Percentiles rank a stretch among this genome's conserved stretches.
Conservation (phyloP, 2,329 filamentous ascomycete species). For the Mycogone perniciosa region DNA sequence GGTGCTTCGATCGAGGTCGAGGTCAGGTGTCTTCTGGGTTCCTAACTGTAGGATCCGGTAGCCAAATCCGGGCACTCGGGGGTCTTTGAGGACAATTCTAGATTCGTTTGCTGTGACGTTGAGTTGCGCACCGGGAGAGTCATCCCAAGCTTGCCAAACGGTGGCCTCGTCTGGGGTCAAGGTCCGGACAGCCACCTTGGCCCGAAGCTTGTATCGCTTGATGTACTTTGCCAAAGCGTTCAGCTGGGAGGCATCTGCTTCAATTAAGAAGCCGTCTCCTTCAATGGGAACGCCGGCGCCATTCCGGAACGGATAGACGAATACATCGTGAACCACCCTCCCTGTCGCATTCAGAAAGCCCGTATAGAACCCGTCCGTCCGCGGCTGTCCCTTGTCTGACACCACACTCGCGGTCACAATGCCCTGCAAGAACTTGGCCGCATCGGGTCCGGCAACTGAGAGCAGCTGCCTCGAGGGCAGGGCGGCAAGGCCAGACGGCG, state of each 20-base stretch:
- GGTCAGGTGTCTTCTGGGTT: slow-evolving; percentile 24
- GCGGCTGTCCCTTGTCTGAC: slow-evolving; percentile 29
- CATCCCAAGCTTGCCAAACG: slow-evolving; percentile 72
- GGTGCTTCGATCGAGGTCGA: slow-evolving; percentile 41
- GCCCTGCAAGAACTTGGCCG: slow-evolving; percentile 80
- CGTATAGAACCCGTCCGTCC: slow-evolving; percentile 59
- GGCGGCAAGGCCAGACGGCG: slow-evolving; percentile 41
- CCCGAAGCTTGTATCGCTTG: slow-evolving; percentile 77
- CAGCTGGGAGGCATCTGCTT: slow-evolving; percentile 68
- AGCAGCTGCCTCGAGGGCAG: slow-evolving; percentile 75
- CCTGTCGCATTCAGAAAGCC: slow-evolving; percentile 84
- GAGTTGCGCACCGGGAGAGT: slow-evolving; percentile 24
- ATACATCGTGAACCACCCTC: slow-evolving; percentile 80
- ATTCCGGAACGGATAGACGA: slow-evolving; percentile 64
- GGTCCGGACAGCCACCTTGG: slow-evolving; percentile 65
- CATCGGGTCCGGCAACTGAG: slow-evolving; percentile 70
- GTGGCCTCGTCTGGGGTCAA: slow-evolving; percentile 58
- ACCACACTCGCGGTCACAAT: slow-evolving; percentile 62
- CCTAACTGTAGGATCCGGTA: slow-evolving; percentile 37
- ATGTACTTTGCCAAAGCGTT: slow-evolving; percentile 62
- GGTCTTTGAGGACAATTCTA: slow-evolving; percentile 41
- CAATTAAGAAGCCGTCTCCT: slow-evolving; percentile 57
- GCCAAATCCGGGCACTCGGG: slow-evolving; percentile 50
- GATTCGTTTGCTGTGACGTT: slow-evolving; percentile 2
- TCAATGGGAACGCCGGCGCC: slow-evolving; percentile 19